Conservation (phyloP, 352 stramenopile genomes). For the Globisporangium ultimum region DNA sequence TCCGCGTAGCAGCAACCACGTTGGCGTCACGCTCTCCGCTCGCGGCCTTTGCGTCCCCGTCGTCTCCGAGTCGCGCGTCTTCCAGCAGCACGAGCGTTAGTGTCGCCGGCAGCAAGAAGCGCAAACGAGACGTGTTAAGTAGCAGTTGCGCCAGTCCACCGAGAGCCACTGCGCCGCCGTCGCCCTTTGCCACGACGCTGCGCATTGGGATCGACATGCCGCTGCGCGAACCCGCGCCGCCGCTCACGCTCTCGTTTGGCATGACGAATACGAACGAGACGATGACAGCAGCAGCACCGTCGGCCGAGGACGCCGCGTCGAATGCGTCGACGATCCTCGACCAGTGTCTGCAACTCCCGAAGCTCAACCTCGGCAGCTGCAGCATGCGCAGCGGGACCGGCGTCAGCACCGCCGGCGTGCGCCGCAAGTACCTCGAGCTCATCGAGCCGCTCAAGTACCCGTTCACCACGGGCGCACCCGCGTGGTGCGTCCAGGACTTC, state of each 20-base stretch:
- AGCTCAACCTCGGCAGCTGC: constrained; percentile 51
- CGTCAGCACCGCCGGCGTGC: constrained; percentile 18
- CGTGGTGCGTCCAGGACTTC: constrained; percentile 34
- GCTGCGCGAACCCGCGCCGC: constrained; percentile 12
- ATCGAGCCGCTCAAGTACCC: constrained; percentile 67
- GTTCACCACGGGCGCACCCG: constrained; percentile 40
- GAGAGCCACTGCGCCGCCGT: background rate
- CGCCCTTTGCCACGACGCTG: constrained; percentile 7
- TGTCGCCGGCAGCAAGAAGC: constrained; percentile 13
- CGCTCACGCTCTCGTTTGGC: constrained; percentile 9
- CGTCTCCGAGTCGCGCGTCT: too few relatives aligned
- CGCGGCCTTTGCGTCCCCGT: too few relatives aligned
- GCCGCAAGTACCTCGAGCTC: constrained; percentile 57
- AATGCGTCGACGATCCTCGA: constrained; percentile 23
- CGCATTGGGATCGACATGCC: constrained; percentile 18
- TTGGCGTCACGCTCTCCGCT: constrained; percentile 2
- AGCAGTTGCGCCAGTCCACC: too few relatives aligned
- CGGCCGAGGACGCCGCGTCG: background rate
- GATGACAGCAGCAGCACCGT: background rate
- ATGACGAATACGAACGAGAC: constrained; percentile 3
- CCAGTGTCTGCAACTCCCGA: constrained; percentile 58
- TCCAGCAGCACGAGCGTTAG: background rate
- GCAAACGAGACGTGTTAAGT: constrained; percentile 8
- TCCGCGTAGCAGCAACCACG: constrained; percentile 3
- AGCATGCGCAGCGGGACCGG: constrained; percentile 4